Conservation (phyloP, 768 basidiomycete genomes). For the Russula abietina region DNA sequence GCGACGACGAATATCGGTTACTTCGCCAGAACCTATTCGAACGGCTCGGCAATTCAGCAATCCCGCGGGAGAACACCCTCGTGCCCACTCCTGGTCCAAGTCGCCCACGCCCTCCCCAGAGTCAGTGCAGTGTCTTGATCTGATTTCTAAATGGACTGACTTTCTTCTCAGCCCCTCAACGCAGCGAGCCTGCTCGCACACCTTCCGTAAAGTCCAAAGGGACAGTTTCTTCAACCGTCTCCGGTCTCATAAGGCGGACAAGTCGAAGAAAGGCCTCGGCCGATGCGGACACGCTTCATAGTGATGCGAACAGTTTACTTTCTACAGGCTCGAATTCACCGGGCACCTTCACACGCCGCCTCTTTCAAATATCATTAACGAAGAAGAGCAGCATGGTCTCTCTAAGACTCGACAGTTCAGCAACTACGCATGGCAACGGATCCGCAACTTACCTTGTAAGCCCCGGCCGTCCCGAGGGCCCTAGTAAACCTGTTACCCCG, state of each 20-base stretch:
- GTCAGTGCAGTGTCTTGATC: neutral
- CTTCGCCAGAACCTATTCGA: conserved; percentile 82
- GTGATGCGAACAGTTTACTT: conserved; percentile 31
- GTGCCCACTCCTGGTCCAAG: conserved; percentile 44
- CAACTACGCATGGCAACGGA: conserved; percentile 37
- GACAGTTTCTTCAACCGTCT: conserved; percentile 33
- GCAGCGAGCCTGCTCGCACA: conserved; percentile 25
- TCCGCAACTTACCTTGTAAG: conserved; percentile 25
- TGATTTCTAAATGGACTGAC: neutral
- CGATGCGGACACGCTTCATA: conserved; percentile 23
- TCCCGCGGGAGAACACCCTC: conserved; percentile 58
- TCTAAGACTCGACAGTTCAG: conserved; percentile 41
- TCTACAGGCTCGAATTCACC: conserved; percentile 27
- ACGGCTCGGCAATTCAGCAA: conserved; percentile 53
- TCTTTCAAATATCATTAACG: conserved; percentile 35
- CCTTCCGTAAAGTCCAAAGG: conserved; percentile 34
- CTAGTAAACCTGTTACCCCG: conserved; percentile 25
- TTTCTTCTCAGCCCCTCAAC: conserved; percentile 27
- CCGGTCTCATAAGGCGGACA: conserved; percentile 33
- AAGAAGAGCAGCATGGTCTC: conserved; percentile 48
- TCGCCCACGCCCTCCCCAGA: conserved; percentile 5
- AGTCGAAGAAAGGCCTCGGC: conserved; percentile 29
- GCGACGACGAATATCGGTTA: conserved; percentile 81
- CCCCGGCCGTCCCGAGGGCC: conserved; percentile 27
- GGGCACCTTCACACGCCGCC: conserved; percentile 24